A percentile compares a stretch with the other conserved stretches of the same genome.
These are phyloP conservation scores for Tricholoma bakamatsutake DNA, from an alignment of 768 basidiomycete genomes.

Conservation along the genomic window DNA sequence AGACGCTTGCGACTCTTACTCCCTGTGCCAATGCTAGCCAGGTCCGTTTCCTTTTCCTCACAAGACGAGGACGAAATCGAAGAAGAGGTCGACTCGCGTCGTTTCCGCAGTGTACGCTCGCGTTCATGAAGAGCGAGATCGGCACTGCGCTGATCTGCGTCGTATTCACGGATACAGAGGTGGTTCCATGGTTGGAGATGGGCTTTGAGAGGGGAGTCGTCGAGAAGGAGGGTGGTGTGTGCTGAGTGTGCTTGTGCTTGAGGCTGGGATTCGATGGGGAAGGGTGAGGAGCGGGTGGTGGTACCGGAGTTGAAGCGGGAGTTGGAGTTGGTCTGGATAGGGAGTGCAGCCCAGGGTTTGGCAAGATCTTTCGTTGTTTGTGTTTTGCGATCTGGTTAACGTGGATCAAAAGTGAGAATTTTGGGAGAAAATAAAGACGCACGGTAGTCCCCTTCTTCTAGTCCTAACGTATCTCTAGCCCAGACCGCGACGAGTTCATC, in stretches of 20 bases:
- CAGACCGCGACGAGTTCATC: conserved; percentile 56
- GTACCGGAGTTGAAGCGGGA: not conserved
- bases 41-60: not conserved
- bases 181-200: conserved; percentile 79
- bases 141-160: conserved; percentile 14
- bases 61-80: not conserved
- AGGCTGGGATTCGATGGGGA: not conserved
- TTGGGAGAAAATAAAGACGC: conserved; percentile 24
- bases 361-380: conserved; percentile 71
- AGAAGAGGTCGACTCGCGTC: not conserved
- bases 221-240: conserved; percentile 41
- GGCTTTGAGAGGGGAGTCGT: conserved; percentile 52
- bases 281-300: not conserved
- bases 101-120: not conserved
- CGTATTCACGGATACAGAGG: conserved; percentile 69
- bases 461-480: conserved; percentile 74
- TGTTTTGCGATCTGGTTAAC: conserved; percentile 32
- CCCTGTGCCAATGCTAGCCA: not conserved
- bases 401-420: not conserved
- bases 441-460: conserved; percentile 61
- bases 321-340: conserved; percentile 1
- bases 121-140: conserved; percentile 6
- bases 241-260: conserved; percentile 31
- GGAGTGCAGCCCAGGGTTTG: conserved; percentile 52
- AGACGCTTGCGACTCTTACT: conserved; percentile 12